Percentiles rank a stretch among this genome's conserved stretches.
Conservation (phyloP, 2,329 filamentous ascomycete species). For the Nigrospora sphaerica region DNA sequence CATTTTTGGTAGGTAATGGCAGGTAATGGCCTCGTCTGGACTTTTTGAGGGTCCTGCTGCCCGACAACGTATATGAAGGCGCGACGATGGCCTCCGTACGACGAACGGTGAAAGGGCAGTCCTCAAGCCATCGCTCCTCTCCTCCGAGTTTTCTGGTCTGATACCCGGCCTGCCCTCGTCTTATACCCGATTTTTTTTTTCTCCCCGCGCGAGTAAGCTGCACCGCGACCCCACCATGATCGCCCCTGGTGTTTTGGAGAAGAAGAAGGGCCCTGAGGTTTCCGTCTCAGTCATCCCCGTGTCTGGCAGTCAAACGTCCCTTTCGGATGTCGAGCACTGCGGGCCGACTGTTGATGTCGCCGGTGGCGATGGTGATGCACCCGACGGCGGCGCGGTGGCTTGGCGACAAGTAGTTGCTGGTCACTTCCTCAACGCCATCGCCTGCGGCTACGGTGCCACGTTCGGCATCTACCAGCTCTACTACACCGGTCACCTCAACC, state of each 20-base stretch:
- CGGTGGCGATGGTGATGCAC: slow-evolving; percentile 15
- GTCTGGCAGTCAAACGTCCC: not conserved
- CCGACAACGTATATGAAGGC: not conserved
- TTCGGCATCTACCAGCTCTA: slow-evolving; percentile 43
- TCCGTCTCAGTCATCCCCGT: slow-evolving; percentile 2
- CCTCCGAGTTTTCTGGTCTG: no score
- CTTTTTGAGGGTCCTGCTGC: not conserved
- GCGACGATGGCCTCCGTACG: not conserved
- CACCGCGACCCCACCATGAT: no score
- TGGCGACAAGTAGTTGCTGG: slow-evolving; percentile 44
- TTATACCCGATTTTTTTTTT: no score
- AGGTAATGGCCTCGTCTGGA: not conserved
- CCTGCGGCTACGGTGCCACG: slow-evolving; percentile 41
- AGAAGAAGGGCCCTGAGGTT: not conserved
- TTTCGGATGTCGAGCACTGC: not conserved
- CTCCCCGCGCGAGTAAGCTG: no score
- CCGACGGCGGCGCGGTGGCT: slow-evolving; percentile 38
- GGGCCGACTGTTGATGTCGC: not conserved
- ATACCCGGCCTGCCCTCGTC: no score
- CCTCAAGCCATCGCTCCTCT: no score
- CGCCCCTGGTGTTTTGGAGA: not conserved
- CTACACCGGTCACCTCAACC: slow-evolving; percentile 26
- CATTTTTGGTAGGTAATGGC: not conserved
- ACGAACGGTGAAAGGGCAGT: not conserved
- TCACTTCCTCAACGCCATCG: slow-evolving; percentile 38